A percentile compares a stretch with the other conserved stretches of the same genome.
Conservation (phyloP, 2,329 filamentous ascomycete species). For the Cladophialophora psammophila region DNA sequence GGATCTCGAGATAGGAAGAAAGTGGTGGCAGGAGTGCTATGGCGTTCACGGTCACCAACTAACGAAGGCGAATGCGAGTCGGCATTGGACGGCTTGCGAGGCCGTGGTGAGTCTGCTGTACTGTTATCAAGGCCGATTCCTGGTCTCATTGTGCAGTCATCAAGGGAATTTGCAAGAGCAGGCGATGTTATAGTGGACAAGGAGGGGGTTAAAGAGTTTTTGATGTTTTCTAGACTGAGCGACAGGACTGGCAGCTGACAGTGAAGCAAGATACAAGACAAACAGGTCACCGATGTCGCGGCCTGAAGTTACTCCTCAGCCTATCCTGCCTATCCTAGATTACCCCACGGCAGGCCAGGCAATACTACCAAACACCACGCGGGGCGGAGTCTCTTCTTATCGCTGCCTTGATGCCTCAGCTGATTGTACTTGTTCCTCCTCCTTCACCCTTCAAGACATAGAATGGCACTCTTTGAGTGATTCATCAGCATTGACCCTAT, state of each 20-base stretch:
- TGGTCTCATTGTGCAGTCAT: slow-evolving; percentile 44
- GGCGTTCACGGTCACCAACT: slow-evolving; percentile 31
- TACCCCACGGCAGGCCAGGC: slow-evolving; percentile 22
- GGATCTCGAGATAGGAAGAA: slow-evolving; percentile 67
- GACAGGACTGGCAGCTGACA: slow-evolving; percentile 11
- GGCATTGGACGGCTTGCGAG: slow-evolving; percentile 44
- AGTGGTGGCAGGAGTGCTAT: slow-evolving; percentile 56
- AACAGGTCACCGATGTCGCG: slow-evolving; percentile 23
- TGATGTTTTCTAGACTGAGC: background rate
- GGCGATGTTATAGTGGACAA: background rate
- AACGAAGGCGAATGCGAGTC: slow-evolving; percentile 50
- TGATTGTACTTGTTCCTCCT: slow-evolving; percentile 8
- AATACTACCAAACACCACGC: background rate
- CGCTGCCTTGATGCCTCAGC: slow-evolving; percentile 1
- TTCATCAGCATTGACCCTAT: background rate
- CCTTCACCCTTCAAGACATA: background rate
- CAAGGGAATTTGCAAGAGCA: slow-evolving; percentile 32
- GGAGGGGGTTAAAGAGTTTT: background rate
- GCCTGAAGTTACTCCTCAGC: slow-evolving; percentile 24
- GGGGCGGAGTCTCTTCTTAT: slow-evolving; percentile 6
- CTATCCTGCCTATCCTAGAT: slow-evolving; percentile 7
- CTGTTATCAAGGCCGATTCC: slow-evolving; percentile 47
- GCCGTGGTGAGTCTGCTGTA: slow-evolving; percentile 39
- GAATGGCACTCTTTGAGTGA: background rate
- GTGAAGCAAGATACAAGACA: slow-evolving; percentile 13